Conservation (phyloP, 2,329 filamentous ascomycete species). For the Coniella lustricola region DNA sequence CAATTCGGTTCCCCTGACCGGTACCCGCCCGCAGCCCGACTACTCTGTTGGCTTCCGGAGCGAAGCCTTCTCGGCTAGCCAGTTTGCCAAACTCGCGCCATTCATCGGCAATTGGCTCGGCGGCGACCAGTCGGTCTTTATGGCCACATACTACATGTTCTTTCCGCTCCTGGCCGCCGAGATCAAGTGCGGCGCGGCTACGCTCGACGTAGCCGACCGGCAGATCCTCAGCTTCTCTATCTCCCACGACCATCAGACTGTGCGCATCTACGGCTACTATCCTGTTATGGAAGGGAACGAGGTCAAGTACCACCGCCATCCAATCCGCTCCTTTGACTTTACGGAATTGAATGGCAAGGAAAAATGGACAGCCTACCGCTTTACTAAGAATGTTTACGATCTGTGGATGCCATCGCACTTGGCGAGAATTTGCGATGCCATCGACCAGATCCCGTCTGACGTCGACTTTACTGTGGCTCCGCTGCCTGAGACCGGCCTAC, state of each 20-base stretch:
- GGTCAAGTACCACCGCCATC: conserved; percentile 31
- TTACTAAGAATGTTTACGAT: conserved; percentile 31
- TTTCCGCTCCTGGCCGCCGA: conserved; percentile 44
- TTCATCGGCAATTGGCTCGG: conserved; percentile 28
- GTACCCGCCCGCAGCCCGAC: conserved; percentile 34
- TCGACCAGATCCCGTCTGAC: conserved; percentile 22
- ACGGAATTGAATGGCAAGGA: conserved; percentile 25
- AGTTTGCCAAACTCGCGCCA: conserved; percentile 34
- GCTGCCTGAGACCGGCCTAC: background rate
- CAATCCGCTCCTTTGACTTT: conserved; percentile 28
- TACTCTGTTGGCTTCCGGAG: conserved; percentile 36
- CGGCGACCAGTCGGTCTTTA: conserved; percentile 34
- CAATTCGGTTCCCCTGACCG: conserved; percentile 30
- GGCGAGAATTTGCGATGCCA: conserved; percentile 29
- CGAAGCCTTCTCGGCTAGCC: conserved; percentile 35
- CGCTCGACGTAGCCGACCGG: conserved; percentile 31
- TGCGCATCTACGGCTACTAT: conserved; percentile 35
- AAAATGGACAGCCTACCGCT: conserved; percentile 31
- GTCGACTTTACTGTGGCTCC: background rate
- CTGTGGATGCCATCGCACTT: conserved; percentile 30
- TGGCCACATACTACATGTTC: conserved; percentile 39
- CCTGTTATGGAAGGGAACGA: conserved; percentile 26
- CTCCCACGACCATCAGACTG: conserved; percentile 27
- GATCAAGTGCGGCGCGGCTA: conserved; percentile 35
- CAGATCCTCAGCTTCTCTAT: conserved; percentile 38